Percentiles rank a stretch among this genome's conserved stretches.
Evolutionary conservation across 805 yeast species (phyloP).

Genomic region (Barnettozyma vustinii): DNA sequence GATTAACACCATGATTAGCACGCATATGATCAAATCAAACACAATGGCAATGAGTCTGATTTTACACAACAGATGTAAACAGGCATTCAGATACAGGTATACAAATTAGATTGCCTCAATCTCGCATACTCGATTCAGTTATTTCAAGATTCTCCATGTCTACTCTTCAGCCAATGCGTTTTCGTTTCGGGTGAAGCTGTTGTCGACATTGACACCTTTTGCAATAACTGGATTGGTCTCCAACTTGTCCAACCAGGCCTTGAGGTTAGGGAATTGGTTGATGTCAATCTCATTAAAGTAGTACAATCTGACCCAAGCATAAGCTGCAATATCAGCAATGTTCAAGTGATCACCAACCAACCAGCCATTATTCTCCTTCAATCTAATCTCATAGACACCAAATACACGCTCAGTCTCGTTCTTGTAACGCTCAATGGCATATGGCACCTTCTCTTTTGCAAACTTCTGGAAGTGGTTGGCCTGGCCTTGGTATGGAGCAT

Average conservation of each 20-base stretch:
- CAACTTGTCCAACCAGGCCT: conserved; percentile 36
- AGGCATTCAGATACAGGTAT: too few relatives aligned
- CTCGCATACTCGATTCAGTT: too few relatives aligned
- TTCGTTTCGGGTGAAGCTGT: background rate
- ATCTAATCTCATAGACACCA: conserved; percentile 47
- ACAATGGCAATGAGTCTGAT: too few relatives aligned
- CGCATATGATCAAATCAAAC: too few relatives aligned
- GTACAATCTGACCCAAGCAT: conserved; percentile 38
- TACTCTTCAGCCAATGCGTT: conserved; percentile 1
- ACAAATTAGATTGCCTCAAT: too few relatives aligned
- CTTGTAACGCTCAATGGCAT: conserved; percentile 46
- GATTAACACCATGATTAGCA: too few relatives aligned
- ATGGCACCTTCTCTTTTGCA: conserved; percentile 48
- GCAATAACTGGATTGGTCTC: conserved; percentile 26
- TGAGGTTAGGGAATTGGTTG: conserved; percentile 35
- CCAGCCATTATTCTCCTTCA: conserved; percentile 46
- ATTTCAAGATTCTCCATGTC: background rate
- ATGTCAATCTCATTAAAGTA: conserved; percentile 26
- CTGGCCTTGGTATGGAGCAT: conserved; percentile 63
- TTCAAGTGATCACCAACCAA: conserved; percentile 55
- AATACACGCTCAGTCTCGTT: conserved; percentile 48
- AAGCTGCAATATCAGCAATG: conserved; percentile 50
- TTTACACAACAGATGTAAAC: too few relatives aligned
- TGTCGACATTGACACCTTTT: conserved; percentile 4
- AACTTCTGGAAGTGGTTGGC: conserved; percentile 40